Evolutionary conservation across 2,329 filamentous ascomycete genomes (phyloP).

Genomic region (Penicillium sp.): DNA sequence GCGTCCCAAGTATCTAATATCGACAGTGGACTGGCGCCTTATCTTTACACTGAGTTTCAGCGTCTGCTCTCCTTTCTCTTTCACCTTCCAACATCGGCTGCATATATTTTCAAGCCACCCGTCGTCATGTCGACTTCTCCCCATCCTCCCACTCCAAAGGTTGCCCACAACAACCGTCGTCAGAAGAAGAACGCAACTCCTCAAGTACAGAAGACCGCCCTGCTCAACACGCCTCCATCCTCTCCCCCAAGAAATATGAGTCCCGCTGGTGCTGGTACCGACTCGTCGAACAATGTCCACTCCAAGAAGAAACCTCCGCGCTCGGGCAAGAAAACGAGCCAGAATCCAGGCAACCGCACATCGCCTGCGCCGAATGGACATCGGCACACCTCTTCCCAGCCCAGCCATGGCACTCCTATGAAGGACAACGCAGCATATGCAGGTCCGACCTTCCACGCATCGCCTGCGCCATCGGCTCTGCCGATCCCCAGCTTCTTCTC

Average conservation of each 20-base stretch:
- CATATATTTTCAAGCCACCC: slow-evolving; percentile 45
- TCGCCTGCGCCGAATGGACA: slow-evolving; percentile 24
- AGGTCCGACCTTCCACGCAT: slow-evolving; percentile 90
- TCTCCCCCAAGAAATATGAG: slow-evolving; percentile 34
- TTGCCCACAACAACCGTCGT: slow-evolving; percentile 31
- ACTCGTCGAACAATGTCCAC: slow-evolving; percentile 28
- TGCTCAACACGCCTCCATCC: slow-evolving; percentile 35
- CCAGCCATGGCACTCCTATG: slow-evolving; percentile 40
- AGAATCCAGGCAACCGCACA: slow-evolving; percentile 22
- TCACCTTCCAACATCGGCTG: slow-evolving; percentile 32
- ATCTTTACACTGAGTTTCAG: slow-evolving; percentile 20
- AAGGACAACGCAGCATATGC: slow-evolving; percentile 60
- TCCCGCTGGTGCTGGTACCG: slow-evolving; percentile 29
- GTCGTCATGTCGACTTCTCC: slow-evolving; percentile 44
- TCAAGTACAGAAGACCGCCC: slow-evolving; percentile 26
- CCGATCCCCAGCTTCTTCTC: slow-evolving; percentile 86
- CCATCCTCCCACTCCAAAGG: slow-evolving; percentile 39
- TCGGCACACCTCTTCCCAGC: slow-evolving; percentile 32
- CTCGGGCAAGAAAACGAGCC: slow-evolving; percentile 34
- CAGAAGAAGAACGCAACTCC: slow-evolving; percentile 36
- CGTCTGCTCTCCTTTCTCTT: slow-evolving; percentile 19
- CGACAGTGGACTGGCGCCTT: slow-evolving; percentile 25
- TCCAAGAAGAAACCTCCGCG: slow-evolving; percentile 37
- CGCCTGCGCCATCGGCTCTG: slow-evolving; percentile 81
- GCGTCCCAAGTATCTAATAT: slow-evolving; percentile 27